Evolutionary conservation across 2,329 filamentous ascomycete genomes (phyloP), one percentile per base, ranked within the genome.

Genomic region (Colletotrichum siamense): DNA sequence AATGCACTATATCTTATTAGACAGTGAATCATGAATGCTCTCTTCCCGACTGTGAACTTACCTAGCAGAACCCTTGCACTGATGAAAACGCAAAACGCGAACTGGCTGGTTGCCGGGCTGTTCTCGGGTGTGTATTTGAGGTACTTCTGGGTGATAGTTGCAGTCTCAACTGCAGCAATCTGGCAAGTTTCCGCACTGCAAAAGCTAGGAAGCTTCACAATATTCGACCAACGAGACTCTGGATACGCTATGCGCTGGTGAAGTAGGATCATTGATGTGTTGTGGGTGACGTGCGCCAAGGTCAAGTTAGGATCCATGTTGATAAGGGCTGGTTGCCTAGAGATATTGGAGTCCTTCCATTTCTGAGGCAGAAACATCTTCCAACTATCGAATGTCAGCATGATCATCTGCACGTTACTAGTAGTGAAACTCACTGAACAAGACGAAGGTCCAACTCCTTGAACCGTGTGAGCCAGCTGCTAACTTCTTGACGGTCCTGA

Each of bases 181-280:
- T 87, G 82, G 73, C 88, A 90, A 0, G 88, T 89, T 71, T 90
- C 88, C 3, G 87, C 87, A 64, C 87, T 89, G 55, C 84, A 88
- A 5, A 82, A 79, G 65, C 84, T 88, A 0, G 88, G 88, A 8
- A 89, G 77, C 70, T 68, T 81, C 76, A 79, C 74, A 70, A 69
- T 61, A 78, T 79, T 83, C 82, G 83, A 26, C 83, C 81, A 24
- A 77, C 76, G 1, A 79, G 81, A 3, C 26, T 78, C 78, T 0
- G 87, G 87, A 61, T 87, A 89, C 0, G 87, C 88, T 52, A 90
- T 88, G 8, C 82, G 81, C 59, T 90, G 88, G 69, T 89, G 88
- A 0, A 90, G 80, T 0, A 89, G 80, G 28, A 90, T 88, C 81
- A 88, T 88, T 0, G 87, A 88, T 0, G 87, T 85, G 70, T 89